Percentiles rank a stretch among this genome's conserved stretches.
Conservation (phyloP, 805 yeast species). For the Wickerhamomyces ciferrii region DNA sequence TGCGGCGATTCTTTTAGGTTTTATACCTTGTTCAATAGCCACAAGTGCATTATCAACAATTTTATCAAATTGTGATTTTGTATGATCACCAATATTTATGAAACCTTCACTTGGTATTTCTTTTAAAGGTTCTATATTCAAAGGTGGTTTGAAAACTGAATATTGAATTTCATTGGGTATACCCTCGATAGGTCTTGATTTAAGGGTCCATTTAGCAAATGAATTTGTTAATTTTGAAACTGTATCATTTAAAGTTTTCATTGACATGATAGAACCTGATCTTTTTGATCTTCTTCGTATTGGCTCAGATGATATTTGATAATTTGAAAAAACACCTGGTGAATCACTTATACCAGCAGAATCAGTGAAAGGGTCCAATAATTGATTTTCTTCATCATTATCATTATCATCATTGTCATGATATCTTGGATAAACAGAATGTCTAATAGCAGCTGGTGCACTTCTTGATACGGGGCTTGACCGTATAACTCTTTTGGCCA, state of each 20-base stretch:
- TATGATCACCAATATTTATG: slow-evolving; percentile 21
- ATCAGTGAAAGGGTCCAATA: slow-evolving; percentile 1
- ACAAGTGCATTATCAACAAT: slow-evolving; percentile 37
- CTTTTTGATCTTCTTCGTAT: slow-evolving; percentile 4
- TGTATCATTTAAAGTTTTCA: slow-evolving; percentile 13
- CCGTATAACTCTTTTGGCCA: slow-evolving; percentile 1
- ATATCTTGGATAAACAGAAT: background rate
- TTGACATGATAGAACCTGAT: slow-evolving; percentile 17
- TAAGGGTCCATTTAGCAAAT: slow-evolving; percentile 22
- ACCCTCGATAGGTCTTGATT: slow-evolving; percentile 10
- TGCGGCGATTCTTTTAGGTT: slow-evolving; percentile 49
- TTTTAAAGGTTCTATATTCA: slow-evolving; percentile 22
- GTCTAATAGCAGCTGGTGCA: slow-evolving; percentile 5
- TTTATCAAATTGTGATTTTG: slow-evolving; percentile 26
- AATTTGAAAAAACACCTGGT: background rate
- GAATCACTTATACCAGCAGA: background rate
- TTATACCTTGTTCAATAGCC: slow-evolving; percentile 41
- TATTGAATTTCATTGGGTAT: slow-evolving; percentile 42
- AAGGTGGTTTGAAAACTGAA: slow-evolving; percentile 45
- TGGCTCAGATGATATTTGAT: background rate
- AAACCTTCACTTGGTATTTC: slow-evolving; percentile 24
- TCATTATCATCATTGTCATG: slow-evolving; percentile 5
- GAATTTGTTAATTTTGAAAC: slow-evolving; percentile 23
- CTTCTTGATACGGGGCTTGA: slow-evolving; percentile 7
- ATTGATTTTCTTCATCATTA: slow-evolving; percentile 1